A percentile compares a stretch with the other conserved stretches of the same genome.
Conservation (phyloP, 176 grass and related monocot genomes). For the Zizania latifolia region DNA sequence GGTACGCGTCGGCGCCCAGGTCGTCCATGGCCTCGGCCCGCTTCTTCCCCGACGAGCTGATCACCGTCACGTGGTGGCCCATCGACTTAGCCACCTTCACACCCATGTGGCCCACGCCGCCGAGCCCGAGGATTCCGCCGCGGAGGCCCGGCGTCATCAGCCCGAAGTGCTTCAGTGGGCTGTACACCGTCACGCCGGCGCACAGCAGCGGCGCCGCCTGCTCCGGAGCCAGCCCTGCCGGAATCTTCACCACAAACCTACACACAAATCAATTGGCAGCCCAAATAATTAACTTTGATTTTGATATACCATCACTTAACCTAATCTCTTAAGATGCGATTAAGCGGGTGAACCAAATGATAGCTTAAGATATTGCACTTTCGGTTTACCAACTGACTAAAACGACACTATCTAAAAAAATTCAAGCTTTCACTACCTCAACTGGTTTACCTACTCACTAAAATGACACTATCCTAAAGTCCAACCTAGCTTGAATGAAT, state of each 20-base stretch:
- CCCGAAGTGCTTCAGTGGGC: slow-evolving; percentile 84
- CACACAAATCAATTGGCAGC: too few relatives aligned
- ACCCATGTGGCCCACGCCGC: slow-evolving; percentile 97
- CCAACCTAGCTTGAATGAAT: background rate
- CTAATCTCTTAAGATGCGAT: background rate
- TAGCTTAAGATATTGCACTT: too few relatives aligned
- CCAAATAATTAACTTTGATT: background rate
- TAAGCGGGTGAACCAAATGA: background rate
- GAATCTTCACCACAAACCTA: slow-evolving; percentile 90
- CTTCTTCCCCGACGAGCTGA: slow-evolving; percentile 87
- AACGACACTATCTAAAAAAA: background rate
- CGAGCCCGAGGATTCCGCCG: slow-evolving; percentile 68
- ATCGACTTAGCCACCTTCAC: slow-evolving; percentile 87
- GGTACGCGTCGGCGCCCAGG: slow-evolving; percentile 86
- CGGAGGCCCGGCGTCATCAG: slow-evolving; percentile 53
- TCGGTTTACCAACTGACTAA: too few relatives aligned
- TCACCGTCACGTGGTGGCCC: slow-evolving; percentile 91
- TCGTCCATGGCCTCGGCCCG: slow-evolving; percentile 71
- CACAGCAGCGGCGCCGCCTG: slow-evolving; percentile 90
- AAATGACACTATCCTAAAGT: background rate
- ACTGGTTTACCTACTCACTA: background rate
- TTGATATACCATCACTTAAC: background rate
- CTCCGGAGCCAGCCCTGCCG: slow-evolving; percentile 54
- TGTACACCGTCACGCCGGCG: slow-evolving; percentile 90
- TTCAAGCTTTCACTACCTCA: background rate